Evolutionary conservation across 2,329 filamentous ascomycete species (phyloP).

Genomic region (Lachnellula cervina): DNA sequence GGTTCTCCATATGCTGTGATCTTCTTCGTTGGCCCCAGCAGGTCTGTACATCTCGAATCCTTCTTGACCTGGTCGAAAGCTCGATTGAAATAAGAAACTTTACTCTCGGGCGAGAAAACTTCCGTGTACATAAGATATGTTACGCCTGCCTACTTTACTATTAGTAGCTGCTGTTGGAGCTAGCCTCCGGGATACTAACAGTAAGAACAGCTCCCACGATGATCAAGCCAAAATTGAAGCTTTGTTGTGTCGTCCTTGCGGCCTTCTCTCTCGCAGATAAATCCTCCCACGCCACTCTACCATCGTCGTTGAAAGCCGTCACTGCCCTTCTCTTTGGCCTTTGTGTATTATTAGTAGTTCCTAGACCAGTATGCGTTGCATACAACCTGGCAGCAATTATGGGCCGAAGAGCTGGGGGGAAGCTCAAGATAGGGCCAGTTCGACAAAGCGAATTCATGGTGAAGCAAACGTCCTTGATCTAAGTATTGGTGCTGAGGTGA

Average conservation of each 20-base stretch:
- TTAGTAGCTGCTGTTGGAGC: conserved; percentile 10
- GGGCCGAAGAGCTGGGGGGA: conserved; percentile 36
- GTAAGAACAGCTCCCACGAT: conserved; percentile 71
- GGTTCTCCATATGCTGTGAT: conserved; percentile 79
- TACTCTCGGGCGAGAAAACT: conserved; percentile 79
- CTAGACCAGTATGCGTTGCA: conserved; percentile 50
- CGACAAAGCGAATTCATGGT: conserved; percentile 21
- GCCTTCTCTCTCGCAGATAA: conserved; percentile 74
- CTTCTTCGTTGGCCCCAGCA: conserved; percentile 70
- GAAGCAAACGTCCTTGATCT: background rate
- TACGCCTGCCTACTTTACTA: conserved; percentile 59
- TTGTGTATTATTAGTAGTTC: conserved; percentile 28
- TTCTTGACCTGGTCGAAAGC: conserved; percentile 74
- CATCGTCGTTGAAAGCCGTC: conserved; percentile 82
- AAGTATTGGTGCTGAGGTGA: background rate
- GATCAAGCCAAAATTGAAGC: conserved; percentile 79
- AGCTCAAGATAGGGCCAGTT: conserved; percentile 31
- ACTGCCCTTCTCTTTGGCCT: conserved; percentile 60
- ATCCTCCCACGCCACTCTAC: conserved; percentile 73
- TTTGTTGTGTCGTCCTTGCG: conserved; percentile 81
- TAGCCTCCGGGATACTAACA: conserved; percentile 40
- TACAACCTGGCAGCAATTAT: conserved; percentile 46
- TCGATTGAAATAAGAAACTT: conserved; percentile 82
- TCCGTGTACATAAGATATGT: conserved; percentile 74
- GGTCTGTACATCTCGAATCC: conserved; percentile 63